These are phyloP conservation scores for Cornus suecica DNA, from an alignment of 148 eudicot species.

Conservation along the genomic window DNA sequence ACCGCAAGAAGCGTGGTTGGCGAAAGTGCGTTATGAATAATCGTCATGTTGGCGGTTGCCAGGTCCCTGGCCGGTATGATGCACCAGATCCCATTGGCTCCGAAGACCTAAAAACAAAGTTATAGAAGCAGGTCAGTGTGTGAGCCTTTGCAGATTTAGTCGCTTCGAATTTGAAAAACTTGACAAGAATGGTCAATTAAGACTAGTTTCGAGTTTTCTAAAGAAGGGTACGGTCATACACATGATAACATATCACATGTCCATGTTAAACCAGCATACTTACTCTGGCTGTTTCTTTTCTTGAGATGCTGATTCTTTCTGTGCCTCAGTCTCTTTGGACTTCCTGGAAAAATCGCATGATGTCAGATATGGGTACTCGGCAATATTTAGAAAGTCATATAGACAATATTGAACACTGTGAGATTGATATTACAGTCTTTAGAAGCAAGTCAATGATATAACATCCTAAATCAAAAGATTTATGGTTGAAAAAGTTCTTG, in stretches of 20 bases:
- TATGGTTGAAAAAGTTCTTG: neutral
- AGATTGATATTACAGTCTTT: neutral
- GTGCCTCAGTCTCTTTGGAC: constrained; percentile 27
- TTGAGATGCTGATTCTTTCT: constrained; percentile 30
- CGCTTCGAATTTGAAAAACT: too few species aligned
- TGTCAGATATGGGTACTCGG: neutral
- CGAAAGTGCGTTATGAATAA: neutral
- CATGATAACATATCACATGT: too few species aligned
- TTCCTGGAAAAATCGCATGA: constrained; percentile 29
- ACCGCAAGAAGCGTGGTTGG: neutral
- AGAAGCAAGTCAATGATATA: neutral
- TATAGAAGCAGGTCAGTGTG: neutral
- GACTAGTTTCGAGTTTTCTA: too few species aligned
- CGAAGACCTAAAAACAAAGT: constrained; percentile 55
- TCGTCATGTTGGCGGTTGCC: constrained; percentile 88
- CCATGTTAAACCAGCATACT: neutral
- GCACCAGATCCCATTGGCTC: constrained; percentile 89
- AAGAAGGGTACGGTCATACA: too few species aligned
- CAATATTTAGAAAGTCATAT: neutral
- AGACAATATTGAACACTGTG: neutral
- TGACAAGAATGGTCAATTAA: too few species aligned
- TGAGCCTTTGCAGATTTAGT: neutral
- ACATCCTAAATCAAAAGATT: neutral
- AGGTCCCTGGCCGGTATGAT: constrained; percentile 83
- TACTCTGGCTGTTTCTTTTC: constrained; percentile 13